A percentile compares a stretch with the other conserved stretches of the same genome.
Evolutionary conservation across 768 basidiomycete genomes (phyloP).

Genomic region (Leucosporidium creatinivorum): DNA sequence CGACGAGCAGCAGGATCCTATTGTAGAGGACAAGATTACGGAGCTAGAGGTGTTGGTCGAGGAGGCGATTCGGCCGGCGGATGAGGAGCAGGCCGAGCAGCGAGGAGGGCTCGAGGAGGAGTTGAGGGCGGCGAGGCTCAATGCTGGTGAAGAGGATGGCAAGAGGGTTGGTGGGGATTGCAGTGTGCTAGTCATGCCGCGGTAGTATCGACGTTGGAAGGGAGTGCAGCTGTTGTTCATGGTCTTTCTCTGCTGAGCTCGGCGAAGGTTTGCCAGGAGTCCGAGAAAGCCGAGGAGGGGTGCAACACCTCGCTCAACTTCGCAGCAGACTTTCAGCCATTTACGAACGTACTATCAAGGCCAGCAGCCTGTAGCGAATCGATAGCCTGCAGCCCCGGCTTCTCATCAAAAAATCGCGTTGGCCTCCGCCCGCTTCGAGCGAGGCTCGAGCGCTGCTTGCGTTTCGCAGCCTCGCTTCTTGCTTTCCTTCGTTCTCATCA

Average conservation of each 20-base stretch:
- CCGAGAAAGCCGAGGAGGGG: background rate
- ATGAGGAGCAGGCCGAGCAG: background rate
- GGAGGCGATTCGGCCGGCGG: background rate
- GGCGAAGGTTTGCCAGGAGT: background rate
- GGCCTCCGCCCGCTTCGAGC: background rate
- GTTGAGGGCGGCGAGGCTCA: constrained; percentile 4
- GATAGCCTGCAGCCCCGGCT: background rate
- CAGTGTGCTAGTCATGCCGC: background rate
- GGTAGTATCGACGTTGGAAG: background rate
- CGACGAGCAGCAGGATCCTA: background rate
- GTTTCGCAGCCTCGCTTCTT: background rate
- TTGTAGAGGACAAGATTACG: background rate
- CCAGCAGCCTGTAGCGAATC: background rate
- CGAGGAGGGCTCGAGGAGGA: constrained; percentile 13
- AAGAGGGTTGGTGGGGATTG: background rate
- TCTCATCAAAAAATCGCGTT: background rate
- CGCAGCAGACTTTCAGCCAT: background rate
- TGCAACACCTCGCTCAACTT: background rate
- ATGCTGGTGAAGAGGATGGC: background rate
- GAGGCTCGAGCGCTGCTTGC: background rate
- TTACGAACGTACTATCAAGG: too few species aligned
- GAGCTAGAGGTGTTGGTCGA: background rate
- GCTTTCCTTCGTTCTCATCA: background rate
- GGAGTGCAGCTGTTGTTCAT: background rate
- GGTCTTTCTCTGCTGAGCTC: background rate